Base-by-base conservation (phyloP, 2,329 filamentous ascomycete species). In the Byssothecium circinans region DNA sequence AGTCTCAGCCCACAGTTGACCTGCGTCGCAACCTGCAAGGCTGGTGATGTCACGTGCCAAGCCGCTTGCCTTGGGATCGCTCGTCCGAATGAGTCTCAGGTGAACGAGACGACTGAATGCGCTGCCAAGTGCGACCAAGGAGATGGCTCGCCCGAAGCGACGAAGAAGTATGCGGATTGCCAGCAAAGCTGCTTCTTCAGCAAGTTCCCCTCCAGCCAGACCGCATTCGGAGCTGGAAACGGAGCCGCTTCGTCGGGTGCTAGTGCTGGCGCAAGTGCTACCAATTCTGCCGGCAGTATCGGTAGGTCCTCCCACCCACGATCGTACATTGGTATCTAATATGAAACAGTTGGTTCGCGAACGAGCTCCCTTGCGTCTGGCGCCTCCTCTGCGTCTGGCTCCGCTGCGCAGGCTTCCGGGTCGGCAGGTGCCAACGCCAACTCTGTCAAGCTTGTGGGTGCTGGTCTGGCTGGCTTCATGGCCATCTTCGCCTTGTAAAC, bases 51-150 rank as follows among this genome's bases (percentile, higher is more conserved):
- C 43, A 78, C 75, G 67, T 82, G 80, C 70, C 65, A 73, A 53
- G 79, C 80, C 30, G 60, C 66, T 12, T 82, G 80, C 68, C 69
- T 76, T 55, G 70, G 75, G 30, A 74, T 76, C 32, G 79, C 80
- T 25, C 79, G 76, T 63, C 79, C 79, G 52, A 75, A 75, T 62
- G 70, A 74, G n/a, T 60, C 62, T 39, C 73, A 78, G 65, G 76
- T 71, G 58, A 74, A 78, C 58, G 71, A 74, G 48, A 81, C 78
- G 62, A 79, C 72, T 60, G 65, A 72, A 40, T 82, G 80, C 58
- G 78, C 77, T 38, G 71, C 71, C 37, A 70, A 74, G 43, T 82
- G 80, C 64, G 74, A 77, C 47, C 78, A 81, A 70, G 79, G 79
- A 45, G 72, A 74, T 53, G 78, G 79, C 36, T 71, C 74, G 23